Percentiles rank a stretch among this genome's conserved stretches.
These are phyloP conservation scores for Neonectria coccinea DNA, from an alignment of 2,329 filamentous ascomycete genomes.

Conservation along the genomic window DNA sequence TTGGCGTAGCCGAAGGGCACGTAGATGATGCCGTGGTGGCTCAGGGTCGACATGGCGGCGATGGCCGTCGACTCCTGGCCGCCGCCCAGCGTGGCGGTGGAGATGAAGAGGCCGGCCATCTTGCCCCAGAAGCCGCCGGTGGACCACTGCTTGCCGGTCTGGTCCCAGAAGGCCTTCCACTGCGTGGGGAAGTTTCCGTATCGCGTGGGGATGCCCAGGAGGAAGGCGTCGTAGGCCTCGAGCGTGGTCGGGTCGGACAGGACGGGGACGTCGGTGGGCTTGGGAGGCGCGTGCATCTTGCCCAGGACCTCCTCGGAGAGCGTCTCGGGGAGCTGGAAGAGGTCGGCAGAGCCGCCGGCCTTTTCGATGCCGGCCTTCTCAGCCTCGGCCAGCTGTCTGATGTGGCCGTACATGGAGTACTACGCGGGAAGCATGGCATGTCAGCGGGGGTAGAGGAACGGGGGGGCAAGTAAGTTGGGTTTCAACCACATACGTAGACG, in stretches of 20 bases:
- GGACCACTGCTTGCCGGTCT: conserved; percentile 86
- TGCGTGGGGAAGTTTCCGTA: conserved; percentile 98
- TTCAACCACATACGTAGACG: conserved; percentile 75
- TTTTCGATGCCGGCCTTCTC: conserved; percentile 91
- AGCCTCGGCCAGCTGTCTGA: conserved; percentile 84
- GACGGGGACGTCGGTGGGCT: conserved; percentile 74
- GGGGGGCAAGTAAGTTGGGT: conserved; percentile 15
- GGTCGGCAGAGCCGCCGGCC: conserved; percentile 82
- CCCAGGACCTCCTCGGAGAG: conserved; percentile 82
- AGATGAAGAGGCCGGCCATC: conserved; percentile 90
- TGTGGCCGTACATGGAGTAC: conserved; percentile 97
- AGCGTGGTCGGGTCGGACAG: conserved; percentile 70
- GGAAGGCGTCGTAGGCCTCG: conserved; percentile 84
- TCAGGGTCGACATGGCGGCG: conserved; percentile 83
- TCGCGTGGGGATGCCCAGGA: conserved; percentile 94
- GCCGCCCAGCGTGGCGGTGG: conserved; percentile 84
- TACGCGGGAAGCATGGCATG: conserved; percentile 49
- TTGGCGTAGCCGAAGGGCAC: conserved; percentile 95
- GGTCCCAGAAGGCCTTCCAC: conserved; percentile 95
- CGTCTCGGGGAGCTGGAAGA: conserved; percentile 93
- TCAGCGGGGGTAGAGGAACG: conserved; percentile 11
- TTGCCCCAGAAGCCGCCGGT: conserved; percentile 85
- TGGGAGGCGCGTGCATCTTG: conserved; percentile 92
- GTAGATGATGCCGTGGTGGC: conserved; percentile 95
- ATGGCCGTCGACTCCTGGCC: conserved; percentile 93